Base-by-base conservation (phyloP, 129 eudicot species). In the Ambrosia artemisiifolia region DNA sequence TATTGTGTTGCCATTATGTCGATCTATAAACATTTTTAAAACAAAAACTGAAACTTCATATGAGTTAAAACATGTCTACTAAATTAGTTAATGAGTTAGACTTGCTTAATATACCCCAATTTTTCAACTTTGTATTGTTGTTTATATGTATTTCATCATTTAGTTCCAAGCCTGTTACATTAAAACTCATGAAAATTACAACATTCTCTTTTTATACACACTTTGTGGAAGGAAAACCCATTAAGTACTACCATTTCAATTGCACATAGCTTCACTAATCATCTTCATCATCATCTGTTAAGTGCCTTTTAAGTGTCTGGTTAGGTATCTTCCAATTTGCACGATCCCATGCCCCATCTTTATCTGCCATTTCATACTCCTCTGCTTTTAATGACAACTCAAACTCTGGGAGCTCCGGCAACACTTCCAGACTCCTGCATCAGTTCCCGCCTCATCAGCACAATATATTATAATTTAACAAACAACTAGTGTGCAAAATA, bases 331-430 rank as follows among this genome's bases (percentile, higher is more conserved):
- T 83, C 91, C 87, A 79, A 16, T 83, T 82, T 46, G 75, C 84
- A 12, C 73, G 77, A 65, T 84, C 75, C 98, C 96, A 90, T 59
- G 80, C 80, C 38, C 80, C 56, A 75, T 90, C 83, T 59, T 75
- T 49, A 30, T 77, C 80, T 0, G 98, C 95, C 64, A 93, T 66
- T 75, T 84, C 79, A 56, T 85, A 90, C 35, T 93, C 98, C 51
- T 93, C 95, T 0, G 98, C 96, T 75, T 81, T 83, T 57, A 90
- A 54, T 4, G 99, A 90, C 78, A 86, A 57, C 81, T 88, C 85
- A 73, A 94, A 94, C 71, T 94, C 94, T 7, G 99, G 97, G 47
- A 94, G 96, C 34, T 94, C 88, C 0, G 99, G 97, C 83, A 91
- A 78, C 36, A 78, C 74, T 54, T 78, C 85, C 51, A 88, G 74